Conservation (phyloP, 805 yeast genomes). For the Lipomyces mesembrius region DNA sequence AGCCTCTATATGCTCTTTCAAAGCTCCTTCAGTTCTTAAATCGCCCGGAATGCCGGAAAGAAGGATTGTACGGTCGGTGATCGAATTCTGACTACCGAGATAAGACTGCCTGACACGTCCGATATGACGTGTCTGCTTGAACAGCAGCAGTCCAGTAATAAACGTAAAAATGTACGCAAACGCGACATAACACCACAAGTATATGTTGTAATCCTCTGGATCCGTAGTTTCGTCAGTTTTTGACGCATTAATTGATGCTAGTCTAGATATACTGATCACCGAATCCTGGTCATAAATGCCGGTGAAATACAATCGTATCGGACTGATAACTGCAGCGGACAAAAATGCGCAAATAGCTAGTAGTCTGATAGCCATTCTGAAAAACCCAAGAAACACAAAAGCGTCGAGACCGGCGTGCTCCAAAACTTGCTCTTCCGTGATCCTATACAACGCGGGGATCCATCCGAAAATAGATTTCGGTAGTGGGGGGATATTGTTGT, state of each 20-base stretch:
- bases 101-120: slow-evolving; percentile 76
- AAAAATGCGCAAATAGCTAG: slow-evolving; percentile 67
- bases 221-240: not conserved
- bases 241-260: not conserved
- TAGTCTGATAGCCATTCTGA: slow-evolving; percentile 81
- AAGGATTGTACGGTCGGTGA: slow-evolving; percentile 85
- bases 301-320: slow-evolving; percentile 79
- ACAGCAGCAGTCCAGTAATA: slow-evolving; percentile 61
- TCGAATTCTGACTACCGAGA: slow-evolving; percentile 82
- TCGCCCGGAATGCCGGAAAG: slow-evolving; percentile 87
- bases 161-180: slow-evolving; percentile 87
- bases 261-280: not conserved
- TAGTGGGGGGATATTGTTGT: slow-evolving; percentile 62
- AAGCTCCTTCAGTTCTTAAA: slow-evolving; percentile 67
- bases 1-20: slow-evolving; percentile 75
- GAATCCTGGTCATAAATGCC: slow-evolving; percentile 64
- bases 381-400: slow-evolving; percentile 85
- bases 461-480: slow-evolving; percentile 76
- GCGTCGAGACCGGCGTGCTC: slow-evolving; percentile 95
- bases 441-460: slow-evolving; percentile 67
- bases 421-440: slow-evolving; percentile 75
- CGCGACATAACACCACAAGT: slow-evolving; percentile 82
- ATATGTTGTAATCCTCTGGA: slow-evolving; percentile 57
- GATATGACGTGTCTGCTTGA: slow-evolving; percentile 71
- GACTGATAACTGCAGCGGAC: slow-evolving; percentile 78